Conservation (phyloP, 2,329 filamentous ascomycete species). For the Harringtonia lauricola region DNA sequence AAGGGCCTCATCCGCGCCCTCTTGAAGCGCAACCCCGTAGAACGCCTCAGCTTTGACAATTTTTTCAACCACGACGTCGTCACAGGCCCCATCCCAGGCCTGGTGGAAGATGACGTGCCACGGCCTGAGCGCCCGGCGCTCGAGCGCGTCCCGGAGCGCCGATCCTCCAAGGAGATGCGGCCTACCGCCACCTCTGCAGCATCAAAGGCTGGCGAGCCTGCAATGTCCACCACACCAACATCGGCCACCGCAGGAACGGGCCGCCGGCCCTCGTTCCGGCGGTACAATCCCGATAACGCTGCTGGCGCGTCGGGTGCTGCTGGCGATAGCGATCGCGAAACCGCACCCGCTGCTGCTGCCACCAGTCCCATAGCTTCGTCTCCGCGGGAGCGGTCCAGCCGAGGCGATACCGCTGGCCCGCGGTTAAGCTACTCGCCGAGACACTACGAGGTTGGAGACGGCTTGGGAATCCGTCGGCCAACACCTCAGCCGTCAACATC, state of each 20-base stretch:
- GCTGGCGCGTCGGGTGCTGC: not conserved
- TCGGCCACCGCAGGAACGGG: conserved; percentile 15
- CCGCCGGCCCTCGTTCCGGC: conserved; percentile 27
- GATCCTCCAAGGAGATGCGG: conserved; percentile 21
- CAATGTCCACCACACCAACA: not conserved
- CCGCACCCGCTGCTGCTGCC: conserved; percentile 23
- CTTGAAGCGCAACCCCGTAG: conserved; percentile 74
- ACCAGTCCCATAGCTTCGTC: conserved; percentile 12
- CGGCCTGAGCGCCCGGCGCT: conserved; percentile 13
- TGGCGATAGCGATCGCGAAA: conserved; percentile 24
- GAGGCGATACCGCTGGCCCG: conserved; percentile 7
- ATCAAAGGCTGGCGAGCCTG: not conserved
- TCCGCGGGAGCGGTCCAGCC: conserved; percentile 5
- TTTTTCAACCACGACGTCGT: conserved; percentile 74
- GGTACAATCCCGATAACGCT: conserved; percentile 17
- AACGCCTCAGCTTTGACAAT: conserved; percentile 74
- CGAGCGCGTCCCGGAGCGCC: conserved; percentile 14
- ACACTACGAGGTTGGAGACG: conserved; percentile 33
- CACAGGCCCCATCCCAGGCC: conserved; percentile 62
- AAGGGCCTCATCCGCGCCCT: conserved; percentile 71
- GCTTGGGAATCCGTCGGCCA: conserved; percentile 40
- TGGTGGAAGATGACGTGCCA: conserved; percentile 66
- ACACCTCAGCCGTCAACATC: conserved; percentile 35
- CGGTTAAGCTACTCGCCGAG: conserved; percentile 31
- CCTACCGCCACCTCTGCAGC: not conserved